Base-by-base conservation (phyloP, 306 rosid genomes). In the Echinosophora koreensis region DNA sequence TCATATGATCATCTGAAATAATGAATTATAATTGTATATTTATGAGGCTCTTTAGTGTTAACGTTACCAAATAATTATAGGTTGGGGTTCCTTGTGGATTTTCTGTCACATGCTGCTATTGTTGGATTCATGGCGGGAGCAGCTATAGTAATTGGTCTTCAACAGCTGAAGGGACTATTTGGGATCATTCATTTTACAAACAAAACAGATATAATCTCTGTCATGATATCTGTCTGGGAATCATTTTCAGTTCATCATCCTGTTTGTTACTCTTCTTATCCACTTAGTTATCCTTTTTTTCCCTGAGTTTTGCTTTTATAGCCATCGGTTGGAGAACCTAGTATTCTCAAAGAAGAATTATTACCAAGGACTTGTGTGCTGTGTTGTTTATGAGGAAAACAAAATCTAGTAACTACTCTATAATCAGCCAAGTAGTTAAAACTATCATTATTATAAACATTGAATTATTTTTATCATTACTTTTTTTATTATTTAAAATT, bases 61-160 rank as follows among this genome's bases (percentile, higher is more conserved):
- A 58, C 8, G 18, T 34, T 63, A 4, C 7, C 2, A 14, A 32
- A 35, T n/a, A 28, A 69, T 11, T 44, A 44, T 81, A 88, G 90
- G 86, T 58, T 88, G 83, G 93, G 93, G 22, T 84, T 76, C 77
- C 74, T 77, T 16, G 83, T 87, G 69, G 90, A 87, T 62, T 79
- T 87, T 74, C 83, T 84, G 4, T 86, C 89, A 4, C 89, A 86
- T 73, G 89, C 89, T 42, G 84, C 89, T 30, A 52, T 74, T 2
- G 83, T 84, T 49, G 90, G 90, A 54, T 87, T 87, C 63, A 60
- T 77, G 77, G 88, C 79, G 2, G 86, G 91, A 52, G 89, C 91
- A 22, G 91, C 91, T 77, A 77, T 85, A 28, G 78, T 85, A 9
- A 88, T 85, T 67, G 86, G 89, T 11, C 89, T 88, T 77, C 91